Evolutionary conservation across 2,329 filamentous ascomycete species (phyloP).

Genomic region (Sarocladiaceae sp.): DNA sequence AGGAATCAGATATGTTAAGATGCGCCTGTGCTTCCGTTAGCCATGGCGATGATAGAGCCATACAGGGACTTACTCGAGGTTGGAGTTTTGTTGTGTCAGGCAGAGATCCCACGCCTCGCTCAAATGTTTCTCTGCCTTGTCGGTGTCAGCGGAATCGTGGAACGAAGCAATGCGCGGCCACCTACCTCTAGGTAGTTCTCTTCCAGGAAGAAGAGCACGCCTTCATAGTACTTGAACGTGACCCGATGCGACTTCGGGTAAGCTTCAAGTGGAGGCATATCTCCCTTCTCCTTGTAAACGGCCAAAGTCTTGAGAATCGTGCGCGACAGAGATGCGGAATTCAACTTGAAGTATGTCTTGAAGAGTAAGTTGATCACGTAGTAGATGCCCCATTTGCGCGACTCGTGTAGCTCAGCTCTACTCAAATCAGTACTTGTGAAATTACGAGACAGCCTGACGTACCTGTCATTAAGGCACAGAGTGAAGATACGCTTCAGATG

Average conservation of each 20-base stretch:
- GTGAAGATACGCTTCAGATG: constrained; percentile 91
- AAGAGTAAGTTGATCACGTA: constrained; percentile 92
- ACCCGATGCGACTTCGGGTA: constrained; percentile 91
- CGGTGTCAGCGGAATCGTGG: not conserved
- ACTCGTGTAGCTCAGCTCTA: constrained; percentile 79
- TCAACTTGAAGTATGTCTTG: constrained; percentile 97
- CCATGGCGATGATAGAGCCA: not conserved
- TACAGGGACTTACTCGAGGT: constrained; percentile 66
- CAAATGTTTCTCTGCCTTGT: constrained; percentile 72
- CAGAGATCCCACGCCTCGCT: constrained; percentile 80
- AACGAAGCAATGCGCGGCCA: too few species aligned
- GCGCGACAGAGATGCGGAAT: constrained; percentile 82
- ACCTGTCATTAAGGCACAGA: constrained; percentile 86
- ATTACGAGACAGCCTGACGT: constrained; percentile 23
- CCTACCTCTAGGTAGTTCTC: constrained; percentile 87
- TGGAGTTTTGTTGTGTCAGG: constrained; percentile 65
- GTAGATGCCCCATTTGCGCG: constrained; percentile 97
- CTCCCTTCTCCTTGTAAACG: constrained; percentile 63
- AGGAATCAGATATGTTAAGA: constrained; percentile 91
- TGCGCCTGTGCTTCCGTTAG: constrained; percentile 54
- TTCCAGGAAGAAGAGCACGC: constrained; percentile 88
- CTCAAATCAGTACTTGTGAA: not conserved
- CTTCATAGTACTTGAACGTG: constrained; percentile 94
- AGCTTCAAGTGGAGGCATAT: constrained; percentile 73
- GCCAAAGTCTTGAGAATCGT: constrained; percentile 82